phyloP scores from a whole-genome alignment of 345 rosid species.

The Cochlearia excelsa region DNA sequence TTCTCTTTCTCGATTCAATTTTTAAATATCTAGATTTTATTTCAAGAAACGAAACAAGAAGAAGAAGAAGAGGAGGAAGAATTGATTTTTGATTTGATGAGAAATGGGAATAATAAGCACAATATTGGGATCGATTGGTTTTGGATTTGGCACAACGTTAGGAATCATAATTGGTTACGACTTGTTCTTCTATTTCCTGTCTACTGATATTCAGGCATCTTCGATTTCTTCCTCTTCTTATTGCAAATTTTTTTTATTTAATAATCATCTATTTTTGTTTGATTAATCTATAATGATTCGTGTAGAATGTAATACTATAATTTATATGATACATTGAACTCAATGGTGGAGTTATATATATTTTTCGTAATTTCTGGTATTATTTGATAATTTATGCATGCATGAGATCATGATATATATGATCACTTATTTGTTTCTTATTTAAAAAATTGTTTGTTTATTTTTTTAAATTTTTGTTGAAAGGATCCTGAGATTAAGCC shows the following conservation, averaged over 20 bases:
- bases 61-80: slow-evolving; percentile 6
- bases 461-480: slow-evolving; percentile 3
- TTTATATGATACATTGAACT: too few relatives aligned
- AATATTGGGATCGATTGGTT: slow-evolving; percentile 61
- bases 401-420: background rate
- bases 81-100: slow-evolving; percentile 23
- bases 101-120: slow-evolving; percentile 67
- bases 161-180: slow-evolving; percentile 72
- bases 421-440: background rate
- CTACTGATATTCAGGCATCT: slow-evolving; percentile 63
- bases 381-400: slow-evolving; percentile 5
- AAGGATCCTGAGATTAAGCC: slow-evolving; percentile 82
- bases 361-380: too few relatives aligned
- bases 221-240: slow-evolving; percentile 21
- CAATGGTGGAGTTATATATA: too few relatives aligned
- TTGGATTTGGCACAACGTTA: slow-evolving; percentile 73
- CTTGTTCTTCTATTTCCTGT: slow-evolving; percentile 65
- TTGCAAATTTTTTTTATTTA: background rate
- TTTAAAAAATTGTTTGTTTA: background rate
- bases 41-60: slow-evolving; percentile 2
- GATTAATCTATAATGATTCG: too few relatives aligned
- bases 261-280: slow-evolving; percentile 6
- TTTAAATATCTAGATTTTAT: background rate
- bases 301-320: too few relatives aligned
- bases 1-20: background rate